phyloP scores from a whole-genome alignment of 1,284 basidiomycete genomes.

The Fomitopsis pinicola region DNA sequence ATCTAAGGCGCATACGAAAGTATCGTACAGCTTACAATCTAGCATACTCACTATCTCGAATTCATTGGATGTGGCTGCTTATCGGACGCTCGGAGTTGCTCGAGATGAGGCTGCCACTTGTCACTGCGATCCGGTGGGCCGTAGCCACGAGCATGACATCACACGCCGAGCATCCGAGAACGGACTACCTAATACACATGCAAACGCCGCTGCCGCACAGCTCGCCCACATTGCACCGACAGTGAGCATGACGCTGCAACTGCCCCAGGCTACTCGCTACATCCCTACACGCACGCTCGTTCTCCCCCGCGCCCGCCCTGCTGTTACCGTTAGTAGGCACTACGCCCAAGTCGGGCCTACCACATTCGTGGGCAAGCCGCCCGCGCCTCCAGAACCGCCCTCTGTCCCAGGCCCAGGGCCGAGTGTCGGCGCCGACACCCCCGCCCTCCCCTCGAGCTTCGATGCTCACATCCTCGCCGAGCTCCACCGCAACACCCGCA shows the following conservation, averaged over 20 bases:
- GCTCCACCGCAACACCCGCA: slow-evolving; percentile 7
- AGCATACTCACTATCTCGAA: no score
- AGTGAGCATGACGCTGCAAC: background rate
- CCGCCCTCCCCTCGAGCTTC: slow-evolving; percentile 15
- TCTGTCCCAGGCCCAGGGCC: background rate
- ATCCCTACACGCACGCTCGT: background rate
- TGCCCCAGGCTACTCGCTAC: background rate
- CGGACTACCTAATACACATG: no score
- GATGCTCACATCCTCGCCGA: slow-evolving; percentile 17
- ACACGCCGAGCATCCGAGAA: background rate
- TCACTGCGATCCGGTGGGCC: background rate
- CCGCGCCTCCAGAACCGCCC: slow-evolving; percentile 11
- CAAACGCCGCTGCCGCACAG: background rate
- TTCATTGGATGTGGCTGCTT: background rate
- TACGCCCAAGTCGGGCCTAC: slow-evolving; percentile 26
- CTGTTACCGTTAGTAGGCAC: slow-evolving; percentile 12
- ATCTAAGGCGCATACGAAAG: background rate
- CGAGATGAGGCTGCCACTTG: no score
- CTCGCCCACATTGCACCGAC: background rate
- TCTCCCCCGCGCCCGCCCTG: background rate
- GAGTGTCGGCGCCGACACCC: background rate
- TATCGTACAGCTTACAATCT: background rate
- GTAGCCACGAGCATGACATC: background rate
- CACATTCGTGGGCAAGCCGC: slow-evolving; percentile 22
- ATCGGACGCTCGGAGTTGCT: background rate